Base-by-base conservation (phyloP, 106 monocot species). In the Apostasia ramifera region DNA sequence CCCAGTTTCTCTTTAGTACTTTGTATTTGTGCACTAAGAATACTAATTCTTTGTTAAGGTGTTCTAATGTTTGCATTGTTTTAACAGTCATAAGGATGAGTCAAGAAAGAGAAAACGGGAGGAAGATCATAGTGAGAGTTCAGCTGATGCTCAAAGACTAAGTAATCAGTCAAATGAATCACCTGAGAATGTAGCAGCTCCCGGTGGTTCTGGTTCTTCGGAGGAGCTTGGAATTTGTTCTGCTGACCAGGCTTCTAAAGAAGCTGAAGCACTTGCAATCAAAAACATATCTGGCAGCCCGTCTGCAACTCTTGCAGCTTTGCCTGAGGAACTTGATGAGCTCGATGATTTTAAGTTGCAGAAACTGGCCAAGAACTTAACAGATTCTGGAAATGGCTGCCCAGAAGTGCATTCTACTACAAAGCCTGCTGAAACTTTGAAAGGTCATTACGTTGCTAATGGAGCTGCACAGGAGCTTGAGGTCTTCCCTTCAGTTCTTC, bases 391-490 rank as follows among this genome's bases (percentile, higher is more conserved):
- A 11, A 75, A 51, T 66, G 45, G 50, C 44, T 38, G 39, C 37
- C 8, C 57, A 55, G 66, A 61, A 41, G 59, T 68, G 14, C 13
- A 40, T 14, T 74, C 70, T 6, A 47, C n/a, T 44, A 52, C 51
- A 26, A 74, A 66, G 8, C 53, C 62, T 55, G 54, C 39, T 12
- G 11, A 1, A 10, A 38, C 11, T 54, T 61, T 46, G n/a, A 76
- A 61, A 58, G 45, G 53, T 5, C 70, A 47, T 67, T 1, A 51
- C 63, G 3, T 52, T 44, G 72, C 41, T 47, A 84, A 79, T 73
- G 72, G 70, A 68, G 58, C 59, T 47, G 7, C 82, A 8, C 89
- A 92, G 77, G 95, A 92, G 77, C 89, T 97, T 69, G 95, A 97
- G 95, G 95, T 97, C 44, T 59, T 83, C 7, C 44, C 13, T 71